Percentiles rank a stretch among this genome's conserved stretches.
Conservation (phyloP, 2,329 filamentous ascomycete species). For the Aspergillus sp. region DNA sequence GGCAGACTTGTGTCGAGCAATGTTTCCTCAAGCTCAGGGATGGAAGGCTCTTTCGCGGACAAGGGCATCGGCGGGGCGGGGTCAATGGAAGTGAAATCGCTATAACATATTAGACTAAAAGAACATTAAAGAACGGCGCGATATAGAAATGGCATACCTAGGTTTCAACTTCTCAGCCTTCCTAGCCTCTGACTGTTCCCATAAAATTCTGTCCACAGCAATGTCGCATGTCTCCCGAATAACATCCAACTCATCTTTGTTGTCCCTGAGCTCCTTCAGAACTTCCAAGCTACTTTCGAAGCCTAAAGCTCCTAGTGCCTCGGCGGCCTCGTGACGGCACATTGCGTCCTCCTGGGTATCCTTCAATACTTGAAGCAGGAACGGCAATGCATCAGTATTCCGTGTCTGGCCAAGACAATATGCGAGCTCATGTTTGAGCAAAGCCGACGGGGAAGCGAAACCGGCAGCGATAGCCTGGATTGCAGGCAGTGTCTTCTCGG, state of each 20-base stretch:
- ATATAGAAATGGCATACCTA: constrained; percentile 58
- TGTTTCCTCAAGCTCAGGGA: constrained; percentile 71
- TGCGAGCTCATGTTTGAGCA: constrained; percentile 94
- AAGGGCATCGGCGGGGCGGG: constrained; percentile 86
- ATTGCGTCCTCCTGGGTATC: constrained; percentile 85
- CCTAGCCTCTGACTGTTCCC: constrained; percentile 76
- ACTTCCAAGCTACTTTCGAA: constrained; percentile 72
- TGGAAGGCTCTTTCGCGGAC: constrained; percentile 59
- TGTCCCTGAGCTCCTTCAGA: constrained; percentile 71
- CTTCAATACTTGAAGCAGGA: constrained; percentile 71
- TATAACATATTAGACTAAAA: constrained; percentile 42
- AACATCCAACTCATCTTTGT: constrained; percentile 71
- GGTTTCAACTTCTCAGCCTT: constrained; percentile 75
- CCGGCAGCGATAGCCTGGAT: constrained; percentile 83
- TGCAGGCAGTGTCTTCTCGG: constrained; percentile 60
- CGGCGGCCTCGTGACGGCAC: constrained; percentile 94
- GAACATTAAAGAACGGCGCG: constrained; percentile 25
- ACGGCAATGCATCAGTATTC: constrained; percentile 71
- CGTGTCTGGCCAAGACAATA: constrained; percentile 94
- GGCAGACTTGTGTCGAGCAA: constrained; percentile 77
- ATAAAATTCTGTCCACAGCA: constrained; percentile 88
- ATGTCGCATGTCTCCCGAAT: constrained; percentile 97
- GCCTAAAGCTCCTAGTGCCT: constrained; percentile 86
- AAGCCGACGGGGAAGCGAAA: constrained; percentile 79
- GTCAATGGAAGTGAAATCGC: constrained; percentile 93